Evolutionary conservation across 345 rosid species (phyloP).

Genomic region (Anastatica hierochuntica): DNA sequence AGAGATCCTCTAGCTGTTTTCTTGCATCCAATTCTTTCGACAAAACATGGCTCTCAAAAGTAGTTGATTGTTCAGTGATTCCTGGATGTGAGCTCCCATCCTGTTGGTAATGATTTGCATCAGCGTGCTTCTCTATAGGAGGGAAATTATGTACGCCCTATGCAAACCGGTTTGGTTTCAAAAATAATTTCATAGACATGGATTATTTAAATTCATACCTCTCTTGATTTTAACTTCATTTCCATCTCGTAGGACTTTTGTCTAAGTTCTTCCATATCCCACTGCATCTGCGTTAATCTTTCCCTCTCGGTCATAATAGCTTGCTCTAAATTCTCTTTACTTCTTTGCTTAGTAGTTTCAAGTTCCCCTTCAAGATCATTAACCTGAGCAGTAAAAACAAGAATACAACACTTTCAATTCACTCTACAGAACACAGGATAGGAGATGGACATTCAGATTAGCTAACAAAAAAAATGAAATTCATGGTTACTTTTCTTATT

Average conservation of each 20-base stretch:
- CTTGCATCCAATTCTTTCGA: slow-evolving; percentile 57
- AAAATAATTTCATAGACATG: background rate
- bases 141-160: too few relatives aligned
- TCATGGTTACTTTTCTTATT: too few relatives aligned
- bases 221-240: slow-evolving; percentile 58
- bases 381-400: slow-evolving; percentile 45
- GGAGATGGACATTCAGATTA: background rate
- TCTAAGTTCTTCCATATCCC: slow-evolving; percentile 98
- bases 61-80: slow-evolving; percentile 27
- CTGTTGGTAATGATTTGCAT: slow-evolving; percentile 31
- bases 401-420: slow-evolving; percentile 13
- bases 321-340: slow-evolving; percentile 81
- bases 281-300: slow-evolving; percentile 82
- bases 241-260: slow-evolving; percentile 82
- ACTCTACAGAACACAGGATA: background rate
- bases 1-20: slow-evolving; percentile 53
- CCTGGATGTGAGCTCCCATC: slow-evolving; percentile 41
- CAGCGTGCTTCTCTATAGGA: slow-evolving; percentile 13
- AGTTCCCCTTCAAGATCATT: slow-evolving; percentile 93
- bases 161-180: background rate
- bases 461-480: background rate
- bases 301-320: slow-evolving; percentile 87
- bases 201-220: slow-evolving; percentile 39
- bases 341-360: slow-evolving; percentile 74
- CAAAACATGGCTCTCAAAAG: slow-evolving; percentile 31